These are phyloP conservation scores for Francoa sonchifolia DNA, from an alignment of 441 rosid genomes.

Conservation along the genomic window DNA sequence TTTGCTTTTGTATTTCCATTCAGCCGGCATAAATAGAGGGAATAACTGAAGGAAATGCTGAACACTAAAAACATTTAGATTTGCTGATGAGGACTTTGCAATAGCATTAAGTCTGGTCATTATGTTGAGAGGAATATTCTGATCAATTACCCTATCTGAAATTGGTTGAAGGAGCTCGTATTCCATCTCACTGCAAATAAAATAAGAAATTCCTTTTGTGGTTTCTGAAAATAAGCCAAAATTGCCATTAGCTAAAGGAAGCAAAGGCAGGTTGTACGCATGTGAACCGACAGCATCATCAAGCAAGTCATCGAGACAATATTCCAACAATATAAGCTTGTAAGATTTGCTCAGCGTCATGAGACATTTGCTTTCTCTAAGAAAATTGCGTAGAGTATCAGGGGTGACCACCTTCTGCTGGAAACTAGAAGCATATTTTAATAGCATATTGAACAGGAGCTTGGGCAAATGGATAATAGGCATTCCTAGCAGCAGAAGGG, in stretches of 20 bases:
- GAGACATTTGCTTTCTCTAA: slow-evolving; percentile 49
- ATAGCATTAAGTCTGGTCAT: slow-evolving; percentile 59
- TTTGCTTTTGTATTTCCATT: slow-evolving; percentile 63
- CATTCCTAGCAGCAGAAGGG: slow-evolving; percentile 72
- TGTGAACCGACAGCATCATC: slow-evolving; percentile 65
- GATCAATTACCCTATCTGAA: slow-evolving; percentile 64
- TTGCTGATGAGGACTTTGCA: slow-evolving; percentile 58
- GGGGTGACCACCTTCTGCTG: slow-evolving; percentile 91
- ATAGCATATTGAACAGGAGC: slow-evolving; percentile 54
- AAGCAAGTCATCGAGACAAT: slow-evolving; percentile 89
- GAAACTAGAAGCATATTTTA: slow-evolving; percentile 52
- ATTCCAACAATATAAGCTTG: slow-evolving; percentile 81
- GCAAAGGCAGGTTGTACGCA: slow-evolving; percentile 52
- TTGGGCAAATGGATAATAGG: slow-evolving; percentile 74
- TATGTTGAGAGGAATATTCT: slow-evolving; percentile 44
- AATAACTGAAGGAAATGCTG: slow-evolving; percentile 51
- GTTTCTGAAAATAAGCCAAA: slow-evolving; percentile 60
- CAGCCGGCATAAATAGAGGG: slow-evolving; percentile 73
- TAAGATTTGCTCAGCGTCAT: slow-evolving; percentile 37
- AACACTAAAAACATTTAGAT: slow-evolving; percentile 45
- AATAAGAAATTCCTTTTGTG: slow-evolving; percentile 46
- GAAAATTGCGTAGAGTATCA: slow-evolving; percentile 59
- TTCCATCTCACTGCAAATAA: slow-evolving; percentile 68
- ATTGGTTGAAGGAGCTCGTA: slow-evolving; percentile 56
- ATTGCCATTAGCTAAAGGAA: slow-evolving; percentile 86